phyloP scores from a whole-genome alignment of 441 rosid genomes.

The Erodium trifolium region DNA sequence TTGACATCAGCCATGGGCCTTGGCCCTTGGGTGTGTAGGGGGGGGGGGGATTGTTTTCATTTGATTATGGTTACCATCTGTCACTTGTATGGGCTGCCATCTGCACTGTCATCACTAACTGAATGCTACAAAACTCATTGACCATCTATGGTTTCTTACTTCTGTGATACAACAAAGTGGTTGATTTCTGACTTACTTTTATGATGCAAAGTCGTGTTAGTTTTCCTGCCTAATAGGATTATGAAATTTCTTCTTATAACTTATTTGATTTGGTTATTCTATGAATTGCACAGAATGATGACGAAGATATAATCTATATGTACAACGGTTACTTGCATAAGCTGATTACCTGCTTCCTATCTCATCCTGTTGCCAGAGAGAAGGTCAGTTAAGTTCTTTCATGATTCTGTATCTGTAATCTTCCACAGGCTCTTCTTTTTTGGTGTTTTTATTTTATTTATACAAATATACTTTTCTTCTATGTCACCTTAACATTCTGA shows the following conservation, averaged over 20 bases:
- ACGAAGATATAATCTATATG: constrained; percentile 87
- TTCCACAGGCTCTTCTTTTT: not conserved
- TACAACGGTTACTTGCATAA: constrained; percentile 93
- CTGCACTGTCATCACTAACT: not conserved
- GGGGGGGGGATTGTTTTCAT: not conserved
- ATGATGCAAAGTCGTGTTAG: not conserved
- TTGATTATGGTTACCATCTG: not conserved
- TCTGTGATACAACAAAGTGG: not conserved
- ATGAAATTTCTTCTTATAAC: constrained; percentile 6
- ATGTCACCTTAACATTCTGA: constrained; percentile 21
- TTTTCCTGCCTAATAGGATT: constrained; percentile 12
- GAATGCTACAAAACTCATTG: not conserved
- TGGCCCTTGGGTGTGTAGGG: too few relatives aligned
- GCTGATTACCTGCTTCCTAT: constrained; percentile 78
- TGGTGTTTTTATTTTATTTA: not conserved
- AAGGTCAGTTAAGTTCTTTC: constrained; percentile 49
- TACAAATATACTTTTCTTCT: not conserved
- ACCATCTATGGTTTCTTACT: not conserved
- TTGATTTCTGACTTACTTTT: not conserved
- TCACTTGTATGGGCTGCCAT: not conserved
- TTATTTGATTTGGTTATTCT: constrained; percentile 25
- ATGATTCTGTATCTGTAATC: constrained; percentile 6
- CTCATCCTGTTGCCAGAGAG: constrained; percentile 85
- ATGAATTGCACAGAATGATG: constrained; percentile 65
- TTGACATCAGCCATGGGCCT: too few relatives aligned